Percentiles rank a stretch among this genome's conserved stretches.
phyloP scores from a whole-genome alignment of 108 stramenopile species.

The Schizochytrium sp. region DNA sequence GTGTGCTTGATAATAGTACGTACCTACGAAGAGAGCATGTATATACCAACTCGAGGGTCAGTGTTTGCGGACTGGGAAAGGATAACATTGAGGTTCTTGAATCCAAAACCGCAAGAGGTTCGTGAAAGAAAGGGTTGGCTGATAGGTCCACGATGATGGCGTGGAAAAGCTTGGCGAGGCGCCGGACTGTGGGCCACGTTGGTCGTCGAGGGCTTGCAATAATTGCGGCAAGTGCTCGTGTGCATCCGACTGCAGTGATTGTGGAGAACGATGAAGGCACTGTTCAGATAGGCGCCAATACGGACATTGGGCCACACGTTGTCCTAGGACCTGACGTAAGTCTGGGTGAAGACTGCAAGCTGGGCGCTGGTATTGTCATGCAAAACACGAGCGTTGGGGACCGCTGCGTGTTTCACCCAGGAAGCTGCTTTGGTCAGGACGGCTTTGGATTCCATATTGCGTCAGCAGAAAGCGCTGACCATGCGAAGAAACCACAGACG shows the following conservation, averaged over 20 bases:
- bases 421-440: slow-evolving; percentile 50
- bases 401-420: slow-evolving; percentile 40
- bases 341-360: not conserved
- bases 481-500: slow-evolving; percentile 42
- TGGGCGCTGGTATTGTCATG: not conserved
- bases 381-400: slow-evolving; percentile 21
- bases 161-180: too few relatives aligned
- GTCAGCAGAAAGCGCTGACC: not conserved
- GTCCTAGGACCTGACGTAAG: slow-evolving; percentile 46
- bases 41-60: too few relatives aligned
- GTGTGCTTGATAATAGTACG: too few relatives aligned
- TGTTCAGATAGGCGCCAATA: not conserved
- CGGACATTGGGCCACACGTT: not conserved
- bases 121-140: too few relatives aligned
- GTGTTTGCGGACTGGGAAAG: too few relatives aligned
- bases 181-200: not conserved
- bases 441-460: slow-evolving; percentile 41
- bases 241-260: slow-evolving; percentile 3
- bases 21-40: too few relatives aligned
- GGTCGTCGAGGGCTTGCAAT: not conserved
- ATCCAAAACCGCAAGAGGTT: too few relatives aligned
- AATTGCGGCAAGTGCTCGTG: not conserved
- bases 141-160: too few relatives aligned
- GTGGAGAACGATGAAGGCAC: not conserved
- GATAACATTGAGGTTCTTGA: too few relatives aligned